A percentile compares a stretch with the other conserved stretches of the same genome.
Conservation (phyloP, 331 rosid genomes). For the Pyracantha coccinea region DNA sequence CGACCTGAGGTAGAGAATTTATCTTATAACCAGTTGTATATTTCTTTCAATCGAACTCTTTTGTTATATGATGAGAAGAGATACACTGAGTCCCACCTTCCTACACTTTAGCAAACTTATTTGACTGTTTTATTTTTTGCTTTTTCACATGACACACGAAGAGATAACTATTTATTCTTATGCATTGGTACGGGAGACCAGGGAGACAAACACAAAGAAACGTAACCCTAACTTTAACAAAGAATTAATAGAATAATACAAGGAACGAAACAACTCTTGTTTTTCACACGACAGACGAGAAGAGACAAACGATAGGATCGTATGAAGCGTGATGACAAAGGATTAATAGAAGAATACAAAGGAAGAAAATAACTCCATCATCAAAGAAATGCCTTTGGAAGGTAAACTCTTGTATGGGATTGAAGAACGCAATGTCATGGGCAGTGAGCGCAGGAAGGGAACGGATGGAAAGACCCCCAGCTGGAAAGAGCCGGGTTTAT, state of each 20-base stretch:
- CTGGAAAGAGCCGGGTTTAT: constrained; percentile 67
- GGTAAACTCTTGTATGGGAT: constrained; percentile 15
- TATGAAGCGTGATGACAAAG: background rate
- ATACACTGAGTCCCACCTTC: background rate
- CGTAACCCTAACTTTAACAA: background rate
- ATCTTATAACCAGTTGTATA: background rate
- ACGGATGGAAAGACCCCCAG: constrained; percentile 37
- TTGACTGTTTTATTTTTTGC: constrained; percentile 10
- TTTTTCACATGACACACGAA: background rate
- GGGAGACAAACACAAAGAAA: background rate
- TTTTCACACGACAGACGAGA: background rate
- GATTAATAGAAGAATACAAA: background rate
- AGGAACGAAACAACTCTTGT: background rate
- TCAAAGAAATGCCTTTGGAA: constrained; percentile 19
- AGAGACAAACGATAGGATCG: background rate
- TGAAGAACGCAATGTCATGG: constrained; percentile 26
- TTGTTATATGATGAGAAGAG: background rate
- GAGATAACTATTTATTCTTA: too few relatives aligned
- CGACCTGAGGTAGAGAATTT: background rate
- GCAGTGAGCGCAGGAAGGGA: constrained; percentile 34
- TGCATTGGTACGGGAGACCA: background rate
- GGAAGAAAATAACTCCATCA: background rate
- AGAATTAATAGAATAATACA: too few relatives aligned
- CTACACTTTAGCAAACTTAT: constrained; percentile 39
- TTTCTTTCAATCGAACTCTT: too few relatives aligned